phyloP scores from a whole-genome alignment of 2,329 filamentous ascomycete genomes.

The Fusarium mundagurra region DNA sequence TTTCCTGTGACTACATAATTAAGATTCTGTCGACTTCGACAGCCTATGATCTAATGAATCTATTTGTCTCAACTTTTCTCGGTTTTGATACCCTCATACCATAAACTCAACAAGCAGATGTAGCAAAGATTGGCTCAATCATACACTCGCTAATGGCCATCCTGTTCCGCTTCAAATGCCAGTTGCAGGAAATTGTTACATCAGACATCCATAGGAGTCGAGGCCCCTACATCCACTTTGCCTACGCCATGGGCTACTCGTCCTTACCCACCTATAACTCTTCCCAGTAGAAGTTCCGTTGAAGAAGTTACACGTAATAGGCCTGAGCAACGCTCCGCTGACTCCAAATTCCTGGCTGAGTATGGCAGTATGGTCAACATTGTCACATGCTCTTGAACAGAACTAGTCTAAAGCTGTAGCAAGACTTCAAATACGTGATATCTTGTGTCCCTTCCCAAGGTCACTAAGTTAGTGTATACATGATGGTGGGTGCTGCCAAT shows the following conservation, averaged over 20 bases:
- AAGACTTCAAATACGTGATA: not conserved
- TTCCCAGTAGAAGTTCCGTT: not conserved
- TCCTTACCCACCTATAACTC: not conserved
- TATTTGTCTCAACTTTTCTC: not conserved
- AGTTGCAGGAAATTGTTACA: not conserved
- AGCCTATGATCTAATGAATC: not conserved
- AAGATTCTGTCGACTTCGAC: not conserved
- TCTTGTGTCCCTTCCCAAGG: not conserved
- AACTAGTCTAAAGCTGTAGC: not conserved
- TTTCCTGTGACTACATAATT: not conserved
- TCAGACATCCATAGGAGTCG: not conserved
- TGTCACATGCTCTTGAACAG: not conserved
- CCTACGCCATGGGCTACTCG: not conserved
- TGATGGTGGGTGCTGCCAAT: not conserved
- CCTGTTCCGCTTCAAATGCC: not conserved
- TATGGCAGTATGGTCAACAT: not conserved
- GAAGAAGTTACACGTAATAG: not conserved
- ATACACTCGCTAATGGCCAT: not conserved
- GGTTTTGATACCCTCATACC: not conserved
- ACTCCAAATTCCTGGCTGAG: not conserved
- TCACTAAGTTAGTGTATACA: not conserved
- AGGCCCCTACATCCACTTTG: not conserved
- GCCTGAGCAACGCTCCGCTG: not conserved
- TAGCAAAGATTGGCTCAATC: not conserved
- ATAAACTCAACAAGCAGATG: not conserved